phyloP scores from a whole-genome alignment of 2,329 filamentous ascomycete genomes.

The Calonectria henricotiae region DNA sequence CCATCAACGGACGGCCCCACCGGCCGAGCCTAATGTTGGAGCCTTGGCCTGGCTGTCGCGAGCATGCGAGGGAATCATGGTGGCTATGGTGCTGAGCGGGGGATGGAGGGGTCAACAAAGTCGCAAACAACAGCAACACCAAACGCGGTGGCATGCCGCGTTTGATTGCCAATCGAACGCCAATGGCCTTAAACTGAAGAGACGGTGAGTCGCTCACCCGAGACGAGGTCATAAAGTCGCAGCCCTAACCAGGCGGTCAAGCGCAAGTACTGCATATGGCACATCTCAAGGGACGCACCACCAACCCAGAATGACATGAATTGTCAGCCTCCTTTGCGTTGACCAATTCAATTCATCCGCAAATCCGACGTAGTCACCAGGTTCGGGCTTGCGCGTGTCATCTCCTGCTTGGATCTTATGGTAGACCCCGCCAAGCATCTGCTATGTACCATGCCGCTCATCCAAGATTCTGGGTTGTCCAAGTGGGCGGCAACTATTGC shows the following conservation, averaged over 20 bases:
- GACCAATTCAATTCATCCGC: constrained; percentile 26
- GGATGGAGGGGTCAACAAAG: constrained; percentile 23
- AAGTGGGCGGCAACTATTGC: not conserved
- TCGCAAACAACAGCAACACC: constrained; percentile 27
- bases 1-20: constrained; percentile 50
- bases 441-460: not conserved
- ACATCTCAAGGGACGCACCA: constrained; percentile 25
- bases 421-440: constrained; percentile 27
- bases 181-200: constrained; percentile 33
- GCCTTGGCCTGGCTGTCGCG: constrained; percentile 26
- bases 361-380: constrained; percentile 35
- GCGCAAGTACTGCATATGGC: constrained; percentile 25
- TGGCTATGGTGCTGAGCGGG: constrained; percentile 29
- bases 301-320: constrained; percentile 28
- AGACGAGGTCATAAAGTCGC: constrained; percentile 27
- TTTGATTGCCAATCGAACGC: constrained; percentile 19
- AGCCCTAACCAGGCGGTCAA: constrained; percentile 36
- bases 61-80: constrained; percentile 27
- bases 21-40: constrained; percentile 35
- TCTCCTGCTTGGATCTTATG: constrained; percentile 33
- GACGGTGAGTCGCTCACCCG: constrained; percentile 39
- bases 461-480: constrained; percentile 18
- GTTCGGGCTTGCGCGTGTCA: constrained; percentile 33
- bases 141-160: constrained; percentile 20
- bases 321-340: constrained; percentile 29